Base-by-base conservation (phyloP, 176 grass and related monocot species). In the Avena atlantica region DNA sequence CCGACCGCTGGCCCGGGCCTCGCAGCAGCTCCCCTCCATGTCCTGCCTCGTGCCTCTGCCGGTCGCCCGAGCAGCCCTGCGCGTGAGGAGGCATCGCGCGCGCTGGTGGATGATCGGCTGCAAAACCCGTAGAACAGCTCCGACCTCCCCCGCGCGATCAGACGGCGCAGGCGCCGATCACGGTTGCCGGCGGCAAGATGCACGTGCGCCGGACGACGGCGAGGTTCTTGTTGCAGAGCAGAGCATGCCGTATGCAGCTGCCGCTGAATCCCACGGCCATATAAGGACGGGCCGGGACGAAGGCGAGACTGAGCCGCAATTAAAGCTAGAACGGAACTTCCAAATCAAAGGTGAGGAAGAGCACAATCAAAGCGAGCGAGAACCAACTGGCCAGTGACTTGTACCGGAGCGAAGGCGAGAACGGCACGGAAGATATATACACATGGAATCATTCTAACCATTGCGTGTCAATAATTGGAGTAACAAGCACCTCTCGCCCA, bases 21-120 rank as follows among this genome's bases (percentile, higher is more conserved):
- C 72, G 61, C 48, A 37, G 13, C 48, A 55, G 60, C 74, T 55
- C 60, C 14, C 48, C 29, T 63, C 24, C 24, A 16, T 4, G 60
- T 29, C 24, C 24, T 53, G 0, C 31, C 15, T 87, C 73, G 19
- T 79, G 57, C 66, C 81, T 52, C 20, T 87, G 57, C 80, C 56
- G 51, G 85, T 59, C 65, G 10, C 88, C 73, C 56, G 64, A 44
- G 21, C 44, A 44, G 83, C 70, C 7, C 85, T 68, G 37, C 48
- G 50, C 59, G 1, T 84, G 85, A 44, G 89, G 85, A 84, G 89
- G 89, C 89, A 91, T 91, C 40, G 31, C 44, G 17, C 9, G 0
- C 19, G 36, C 57, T 68, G 47, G 19, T 11, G 3, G 19, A 45
- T 14, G 13, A 27, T 6, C n/a, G 4, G 12, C 27, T 44, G 11